phyloP scores from a whole-genome alignment of 495 filamentous ascomycete genomes.

The Tuber aestivum region DNA sequence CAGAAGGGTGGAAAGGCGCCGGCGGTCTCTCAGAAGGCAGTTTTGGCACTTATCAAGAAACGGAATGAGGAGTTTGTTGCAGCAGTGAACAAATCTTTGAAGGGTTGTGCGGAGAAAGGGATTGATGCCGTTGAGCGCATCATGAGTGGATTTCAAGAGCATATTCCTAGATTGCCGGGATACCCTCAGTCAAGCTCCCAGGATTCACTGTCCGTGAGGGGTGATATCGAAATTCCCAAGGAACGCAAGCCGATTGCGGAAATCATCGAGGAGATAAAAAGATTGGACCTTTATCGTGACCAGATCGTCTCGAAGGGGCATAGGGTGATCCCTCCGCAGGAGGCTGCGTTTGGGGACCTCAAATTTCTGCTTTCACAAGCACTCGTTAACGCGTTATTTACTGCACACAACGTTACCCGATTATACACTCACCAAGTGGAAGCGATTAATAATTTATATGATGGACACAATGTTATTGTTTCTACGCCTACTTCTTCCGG shows the following conservation, averaged over 20 bases:
- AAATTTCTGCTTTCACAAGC: constrained; percentile 81
- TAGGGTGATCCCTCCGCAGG: constrained; percentile 82
- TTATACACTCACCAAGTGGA: constrained; percentile 94
- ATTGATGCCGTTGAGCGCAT: constrained; percentile 65
- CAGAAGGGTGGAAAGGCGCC: constrained; percentile 69
- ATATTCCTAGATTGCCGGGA: constrained; percentile 44
- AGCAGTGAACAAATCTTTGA: constrained; percentile 71
- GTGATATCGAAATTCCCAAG: constrained; percentile 58
- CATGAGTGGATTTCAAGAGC: constrained; percentile 50
- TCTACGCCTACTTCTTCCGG: constrained; percentile 93
- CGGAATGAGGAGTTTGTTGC: constrained; percentile 77
- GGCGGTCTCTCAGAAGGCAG: constrained; percentile 84
- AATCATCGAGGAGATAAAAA: constrained; percentile 78
- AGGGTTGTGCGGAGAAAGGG: constrained; percentile 59
- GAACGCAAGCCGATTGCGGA: constrained; percentile 77
- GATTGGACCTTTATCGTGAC: constrained; percentile 75
- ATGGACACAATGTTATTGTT: constrained; percentile 81
- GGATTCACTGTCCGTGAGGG: constrained; percentile 35
- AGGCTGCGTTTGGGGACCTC: constrained; percentile 74
- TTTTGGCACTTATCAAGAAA: constrained; percentile 85
- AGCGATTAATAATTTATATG: constrained; percentile 84
- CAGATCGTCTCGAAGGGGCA: constrained; percentile 95
- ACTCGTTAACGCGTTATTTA: constrained; percentile 90
- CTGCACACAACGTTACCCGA: constrained; percentile 73
- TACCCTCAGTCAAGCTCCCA: constrained; percentile 40